Percentiles rank a stretch among this genome's conserved stretches.
Conservation (phyloP, 768 basidiomycete species). For the Ramaria sp. region DNA sequence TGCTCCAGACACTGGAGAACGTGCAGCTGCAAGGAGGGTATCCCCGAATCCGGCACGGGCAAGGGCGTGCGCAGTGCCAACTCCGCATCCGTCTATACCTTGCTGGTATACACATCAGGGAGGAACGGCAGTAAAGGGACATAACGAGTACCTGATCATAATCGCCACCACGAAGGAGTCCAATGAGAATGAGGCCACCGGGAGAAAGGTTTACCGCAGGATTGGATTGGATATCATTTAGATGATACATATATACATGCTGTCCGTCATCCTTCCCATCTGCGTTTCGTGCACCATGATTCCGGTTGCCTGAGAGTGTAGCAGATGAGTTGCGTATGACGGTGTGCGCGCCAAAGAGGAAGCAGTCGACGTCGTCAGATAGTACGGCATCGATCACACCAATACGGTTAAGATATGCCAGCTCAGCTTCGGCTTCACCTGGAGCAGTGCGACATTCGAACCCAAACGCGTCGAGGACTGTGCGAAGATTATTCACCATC, state of each 20-base stretch:
- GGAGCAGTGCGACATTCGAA: constrained; percentile 48
- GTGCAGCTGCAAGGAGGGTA: constrained; percentile 48
- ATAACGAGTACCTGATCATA: constrained; percentile 47
- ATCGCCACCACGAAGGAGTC: constrained; percentile 82
- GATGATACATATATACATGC: constrained; percentile 36
- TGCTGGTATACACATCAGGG: constrained; percentile 11
- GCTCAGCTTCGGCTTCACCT: constrained; percentile 90
- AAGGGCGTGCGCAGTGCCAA: constrained; percentile 62
- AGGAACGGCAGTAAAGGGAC: not conserved
- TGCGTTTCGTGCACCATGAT: constrained; percentile 37
- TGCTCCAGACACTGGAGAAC: constrained; percentile 29
- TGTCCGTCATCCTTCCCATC: constrained; percentile 61
- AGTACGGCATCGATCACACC: constrained; percentile 82
- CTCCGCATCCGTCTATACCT: constrained; percentile 58
- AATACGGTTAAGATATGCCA: constrained; percentile 74
- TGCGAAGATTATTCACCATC: constrained; percentile 21
- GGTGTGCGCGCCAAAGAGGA: constrained; percentile 76
- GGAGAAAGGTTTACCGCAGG: constrained; percentile 39
- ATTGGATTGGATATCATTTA: constrained; percentile 32
- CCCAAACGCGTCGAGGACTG: constrained; percentile 26
- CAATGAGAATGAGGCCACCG: constrained; percentile 71
- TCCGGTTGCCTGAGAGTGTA: constrained; percentile 60
- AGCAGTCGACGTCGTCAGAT: constrained; percentile 89
- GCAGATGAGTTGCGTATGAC: constrained; percentile 84
- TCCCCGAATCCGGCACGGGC: constrained; percentile 78